Conservation (phyloP, 2,329 filamentous ascomycete species). For the Penicillium sp. region DNA sequence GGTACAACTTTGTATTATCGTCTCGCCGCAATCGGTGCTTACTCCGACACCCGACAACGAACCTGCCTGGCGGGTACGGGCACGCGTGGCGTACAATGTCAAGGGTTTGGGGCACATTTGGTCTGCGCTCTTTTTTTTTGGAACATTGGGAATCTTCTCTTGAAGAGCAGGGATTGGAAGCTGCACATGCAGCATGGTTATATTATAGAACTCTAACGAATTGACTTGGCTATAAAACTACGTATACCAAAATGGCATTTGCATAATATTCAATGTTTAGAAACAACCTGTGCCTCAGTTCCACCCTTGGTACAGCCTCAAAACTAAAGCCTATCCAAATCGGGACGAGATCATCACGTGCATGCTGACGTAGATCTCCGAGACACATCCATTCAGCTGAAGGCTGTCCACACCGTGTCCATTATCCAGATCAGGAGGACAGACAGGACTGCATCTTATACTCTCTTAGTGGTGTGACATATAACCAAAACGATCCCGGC, state of each 20-base stretch:
- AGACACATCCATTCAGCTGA: background rate
- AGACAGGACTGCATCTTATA: background rate
- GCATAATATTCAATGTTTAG: background rate
- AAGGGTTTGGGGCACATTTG: conserved; percentile 2
- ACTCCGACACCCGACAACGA: conserved; percentile 7
- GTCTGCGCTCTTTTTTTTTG: conserved; percentile 10
- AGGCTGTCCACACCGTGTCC: background rate
- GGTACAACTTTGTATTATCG: conserved; percentile 19
- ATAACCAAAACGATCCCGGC: background rate
- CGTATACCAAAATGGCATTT: background rate
- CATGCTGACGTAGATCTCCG: conserved; percentile 2
- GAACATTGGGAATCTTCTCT: conserved; percentile 21
- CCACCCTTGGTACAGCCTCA: background rate
- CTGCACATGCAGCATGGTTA: conserved; percentile 9
- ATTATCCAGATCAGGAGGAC: background rate
- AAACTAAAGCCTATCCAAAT: background rate
- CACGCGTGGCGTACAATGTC: conserved; percentile 10
- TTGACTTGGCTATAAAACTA: conserved; percentile 16
- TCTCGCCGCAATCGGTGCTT: conserved; percentile 6
- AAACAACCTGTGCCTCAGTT: background rate
- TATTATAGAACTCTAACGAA: conserved; percentile 24
- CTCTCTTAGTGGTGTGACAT: background rate
- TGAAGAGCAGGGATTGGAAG: conserved; percentile 15
- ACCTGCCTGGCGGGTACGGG: conserved; percentile 23
- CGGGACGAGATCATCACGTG: background rate